Evolutionary conservation across 768 basidiomycete species (phyloP), one percentile per base, ranked within the genome.

Genomic region (Kwoniella sp.): DNA sequence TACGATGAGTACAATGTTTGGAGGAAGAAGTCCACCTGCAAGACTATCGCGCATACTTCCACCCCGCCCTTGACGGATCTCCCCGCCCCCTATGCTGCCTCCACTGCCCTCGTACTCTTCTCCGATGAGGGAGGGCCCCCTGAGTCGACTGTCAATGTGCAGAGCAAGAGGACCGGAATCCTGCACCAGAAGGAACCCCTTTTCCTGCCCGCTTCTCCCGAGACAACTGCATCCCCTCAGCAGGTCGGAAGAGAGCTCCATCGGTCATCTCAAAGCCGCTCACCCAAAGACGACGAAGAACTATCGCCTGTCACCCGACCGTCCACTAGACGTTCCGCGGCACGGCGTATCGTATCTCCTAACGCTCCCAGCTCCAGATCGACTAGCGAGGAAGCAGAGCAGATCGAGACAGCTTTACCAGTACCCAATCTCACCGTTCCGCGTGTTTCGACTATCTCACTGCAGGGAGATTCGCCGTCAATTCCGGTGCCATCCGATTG

Each of bases 261-360:
- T n/a, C n/a, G n/a, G n/a, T n/a, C n/a, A n/a, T n/a, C n/a, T n/a
- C n/a, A n/a, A n/a, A n/a, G n/a, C n/a, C n/a, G n/a, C n/a, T n/a
- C n/a, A n/a, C n/a, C n/a, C n/a, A n/a, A 26, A 37, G 20, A 47
- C 8, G 23, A 49, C 9, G 36, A 38, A n/a, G 34, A 47, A 47
- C 34, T 34, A 41, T 45, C 50, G 4, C 50, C 50, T 2, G 28
- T 52, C 20, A 6, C 11, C 20, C 28, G 37, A 36, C 52, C 28
- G 3, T 9, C 17, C 12, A 36, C 40, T 34, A 15, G 37, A 33
- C 8, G 40, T 7, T 29, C 28, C 4, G 11, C 6, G 3, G 15
- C 7, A 6, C 40, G 50, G n/a, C n/a, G 19, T 8, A 17, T 10
- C 17, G n/a, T n/a, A n/a, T n/a, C n/a, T n/a, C n/a, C n/a, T n/a